phyloP scores from a whole-genome alignment of 495 filamentous ascomycete genomes.

The Talaromyces proteolyticus region DNA sequence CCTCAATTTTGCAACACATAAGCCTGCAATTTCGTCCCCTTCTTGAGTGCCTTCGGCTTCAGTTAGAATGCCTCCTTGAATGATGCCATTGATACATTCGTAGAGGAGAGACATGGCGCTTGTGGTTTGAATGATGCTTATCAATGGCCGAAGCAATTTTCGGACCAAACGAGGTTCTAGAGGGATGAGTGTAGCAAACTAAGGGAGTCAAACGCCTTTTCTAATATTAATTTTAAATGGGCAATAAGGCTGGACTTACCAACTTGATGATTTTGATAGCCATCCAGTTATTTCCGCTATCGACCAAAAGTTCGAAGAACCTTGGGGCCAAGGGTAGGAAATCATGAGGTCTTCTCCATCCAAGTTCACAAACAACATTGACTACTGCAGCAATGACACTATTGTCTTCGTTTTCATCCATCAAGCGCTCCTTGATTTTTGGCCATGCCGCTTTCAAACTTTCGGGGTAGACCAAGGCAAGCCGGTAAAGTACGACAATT shows the following conservation, averaged over 20 bases:
- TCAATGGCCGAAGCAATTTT: conserved; percentile 92
- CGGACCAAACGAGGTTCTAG: conserved; percentile 85
- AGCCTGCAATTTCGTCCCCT: conserved; percentile 84
- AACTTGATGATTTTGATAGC: conserved; percentile 98
- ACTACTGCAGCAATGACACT: conserved; percentile 94
- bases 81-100: conserved; percentile 97
- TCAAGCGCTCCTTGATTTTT: conserved; percentile 88
- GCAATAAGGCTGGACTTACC: conserved; percentile 39
- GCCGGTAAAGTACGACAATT: conserved; percentile 83
- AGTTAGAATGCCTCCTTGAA: conserved; percentile 89
- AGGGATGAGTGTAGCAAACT: conserved; percentile 95
- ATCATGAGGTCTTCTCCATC: conserved; percentile 88
- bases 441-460: conserved; percentile 90
- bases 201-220: conserved; percentile 10
- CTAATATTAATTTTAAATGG: neutral
- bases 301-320: conserved; percentile 87
- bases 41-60: conserved; percentile 69
- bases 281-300: conserved; percentile 98
- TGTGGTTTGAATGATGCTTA: conserved; percentile 87
- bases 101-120: conserved; percentile 95
- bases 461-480: conserved; percentile 91
- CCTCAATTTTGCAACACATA: conserved; percentile 88
- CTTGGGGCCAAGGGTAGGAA: conserved; percentile 89
- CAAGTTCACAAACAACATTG: conserved; percentile 94
- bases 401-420: conserved; percentile 83